phyloP scores from a whole-genome alignment of 441 rosid genomes.

The Corymbia citriodora region DNA sequence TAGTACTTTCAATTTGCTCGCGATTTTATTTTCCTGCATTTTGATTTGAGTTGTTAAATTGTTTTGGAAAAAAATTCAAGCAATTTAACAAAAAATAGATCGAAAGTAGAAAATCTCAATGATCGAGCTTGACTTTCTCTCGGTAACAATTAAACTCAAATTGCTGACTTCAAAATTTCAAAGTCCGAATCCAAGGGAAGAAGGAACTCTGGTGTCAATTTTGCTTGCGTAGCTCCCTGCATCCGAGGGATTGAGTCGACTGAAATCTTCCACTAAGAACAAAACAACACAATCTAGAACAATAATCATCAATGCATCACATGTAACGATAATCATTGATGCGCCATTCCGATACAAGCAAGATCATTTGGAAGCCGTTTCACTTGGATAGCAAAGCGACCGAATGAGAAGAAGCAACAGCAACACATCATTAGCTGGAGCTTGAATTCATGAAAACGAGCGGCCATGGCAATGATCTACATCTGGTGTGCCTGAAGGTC shows the following conservation, averaged over 20 bases:
- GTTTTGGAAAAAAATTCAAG: too few relatives aligned
- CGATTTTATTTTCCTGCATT: rapidly evolving
- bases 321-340: too few relatives aligned
- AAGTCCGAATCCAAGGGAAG: not conserved
- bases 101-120: not conserved
- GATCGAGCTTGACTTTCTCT: rapidly evolving
- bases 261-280: too few relatives aligned
- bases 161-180: too few relatives aligned
- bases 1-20: too few relatives aligned
- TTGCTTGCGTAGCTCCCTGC: rapidly evolving
- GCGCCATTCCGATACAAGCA: not conserved
- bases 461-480: rapidly evolving
- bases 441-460: not conserved
- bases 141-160: not conserved
- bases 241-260: rapidly evolving
- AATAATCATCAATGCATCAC: not conserved
- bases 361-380: not conserved
- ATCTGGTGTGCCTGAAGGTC: rapidly evolving
- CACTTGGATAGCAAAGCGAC: rapidly evolving
- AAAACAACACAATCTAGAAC: rapidly evolving
- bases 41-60: rapidly evolving
- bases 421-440: not conserved
- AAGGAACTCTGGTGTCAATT: not conserved
- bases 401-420: not conserved
- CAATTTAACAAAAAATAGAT: not conserved